A percentile compares a stretch with the other conserved stretches of the same genome.
Evolutionary conservation across 768 basidiomycete species (phyloP).

Genomic region (Agaricus sinodeliciosus): DNA sequence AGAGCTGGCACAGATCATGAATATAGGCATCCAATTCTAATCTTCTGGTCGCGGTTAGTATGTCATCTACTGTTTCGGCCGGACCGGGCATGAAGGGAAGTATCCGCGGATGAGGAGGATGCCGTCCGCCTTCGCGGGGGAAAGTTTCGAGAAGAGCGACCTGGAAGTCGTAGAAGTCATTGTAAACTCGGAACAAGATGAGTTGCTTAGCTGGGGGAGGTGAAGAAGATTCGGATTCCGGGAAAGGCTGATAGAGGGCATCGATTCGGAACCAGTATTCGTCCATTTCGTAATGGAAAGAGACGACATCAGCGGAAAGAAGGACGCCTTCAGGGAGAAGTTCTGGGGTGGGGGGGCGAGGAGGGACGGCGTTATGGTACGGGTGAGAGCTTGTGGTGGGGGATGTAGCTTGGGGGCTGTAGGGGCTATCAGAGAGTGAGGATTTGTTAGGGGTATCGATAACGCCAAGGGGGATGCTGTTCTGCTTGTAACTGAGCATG

Average conservation of each 20-base stretch:
- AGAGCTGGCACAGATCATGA: constrained; percentile 69
- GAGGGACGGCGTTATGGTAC: constrained; percentile 17
- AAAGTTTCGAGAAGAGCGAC: constrained; percentile 81
- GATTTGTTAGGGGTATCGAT: constrained; percentile 53
- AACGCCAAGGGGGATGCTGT: constrained; percentile 89
- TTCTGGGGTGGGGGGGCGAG: constrained; percentile 35
- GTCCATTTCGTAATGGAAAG: constrained; percentile 95
- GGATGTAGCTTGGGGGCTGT: constrained; percentile 18
- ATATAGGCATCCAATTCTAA: constrained; percentile 88
- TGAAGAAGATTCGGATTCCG: constrained; percentile 42
- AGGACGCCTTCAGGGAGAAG: constrained; percentile 78
- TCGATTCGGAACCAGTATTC: constrained; percentile 98
- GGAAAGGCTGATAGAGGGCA: constrained; percentile 82
- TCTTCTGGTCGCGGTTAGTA: constrained; percentile 72
- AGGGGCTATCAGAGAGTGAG: constrained; percentile 40
- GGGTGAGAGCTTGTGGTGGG: constrained; percentile 23
- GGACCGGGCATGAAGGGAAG: constrained; percentile 98
- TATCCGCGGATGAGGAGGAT: constrained; percentile 60
- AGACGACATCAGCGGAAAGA: constrained; percentile 82
- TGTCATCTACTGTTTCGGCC: constrained; percentile 74
- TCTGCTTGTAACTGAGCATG: constrained; percentile 93
- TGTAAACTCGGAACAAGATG: constrained; percentile 90
- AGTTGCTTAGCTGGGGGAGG: constrained; percentile 71
- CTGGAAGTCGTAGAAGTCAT: constrained; percentile 98
- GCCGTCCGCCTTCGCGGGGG: constrained; percentile 85